phyloP scores from a whole-genome alignment of 768 basidiomycete species.

The Omphalotus guepiniiformis region DNA sequence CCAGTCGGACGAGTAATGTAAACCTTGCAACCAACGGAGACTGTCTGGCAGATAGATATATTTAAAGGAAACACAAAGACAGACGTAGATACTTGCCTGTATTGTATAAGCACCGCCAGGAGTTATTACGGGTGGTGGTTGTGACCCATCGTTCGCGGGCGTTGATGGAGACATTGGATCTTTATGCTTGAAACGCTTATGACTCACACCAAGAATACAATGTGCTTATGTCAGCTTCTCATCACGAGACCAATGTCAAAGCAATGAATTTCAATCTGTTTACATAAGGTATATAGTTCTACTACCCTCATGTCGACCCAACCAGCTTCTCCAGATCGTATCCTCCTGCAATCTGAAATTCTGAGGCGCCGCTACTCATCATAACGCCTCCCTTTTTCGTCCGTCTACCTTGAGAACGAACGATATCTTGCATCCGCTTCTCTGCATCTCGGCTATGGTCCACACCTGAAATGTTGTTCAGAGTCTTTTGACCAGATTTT shows the following conservation, averaged over 20 bases:
- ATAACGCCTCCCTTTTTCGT: slow-evolving; percentile 78
- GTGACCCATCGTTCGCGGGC: slow-evolving; percentile 31
- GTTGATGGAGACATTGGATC: slow-evolving; percentile 30
- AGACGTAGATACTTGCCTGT: slow-evolving; percentile 46
- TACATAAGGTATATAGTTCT: no score
- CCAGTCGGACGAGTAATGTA: slow-evolving; percentile 75
- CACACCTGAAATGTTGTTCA: slow-evolving; percentile 34
- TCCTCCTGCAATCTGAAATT: slow-evolving; percentile 76
- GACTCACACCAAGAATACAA: no score
- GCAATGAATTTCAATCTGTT: no score
- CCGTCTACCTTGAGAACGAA: slow-evolving; percentile 77
- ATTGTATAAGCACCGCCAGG: slow-evolving; percentile 74
- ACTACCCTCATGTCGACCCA: slow-evolving; percentile 3
- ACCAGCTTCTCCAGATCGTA: slow-evolving; percentile 60
- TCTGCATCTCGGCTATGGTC: slow-evolving; percentile 57
- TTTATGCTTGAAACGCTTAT: no score
- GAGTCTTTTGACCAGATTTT: slow-evolving; percentile 16
- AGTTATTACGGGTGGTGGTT: slow-evolving; percentile 59
- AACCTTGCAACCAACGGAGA: slow-evolving; percentile 93
- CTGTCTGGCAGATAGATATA: slow-evolving; percentile 50
- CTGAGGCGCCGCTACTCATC: slow-evolving; percentile 59
- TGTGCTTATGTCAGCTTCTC: no score
- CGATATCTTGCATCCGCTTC: slow-evolving; percentile 80
- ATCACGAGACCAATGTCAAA: no score
- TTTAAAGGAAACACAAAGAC: slow-evolving; percentile 15